Percentiles rank a stretch among this genome's conserved stretches.
Conservation (phyloP, 345 rosid species). For the Microcos paniculata region DNA sequence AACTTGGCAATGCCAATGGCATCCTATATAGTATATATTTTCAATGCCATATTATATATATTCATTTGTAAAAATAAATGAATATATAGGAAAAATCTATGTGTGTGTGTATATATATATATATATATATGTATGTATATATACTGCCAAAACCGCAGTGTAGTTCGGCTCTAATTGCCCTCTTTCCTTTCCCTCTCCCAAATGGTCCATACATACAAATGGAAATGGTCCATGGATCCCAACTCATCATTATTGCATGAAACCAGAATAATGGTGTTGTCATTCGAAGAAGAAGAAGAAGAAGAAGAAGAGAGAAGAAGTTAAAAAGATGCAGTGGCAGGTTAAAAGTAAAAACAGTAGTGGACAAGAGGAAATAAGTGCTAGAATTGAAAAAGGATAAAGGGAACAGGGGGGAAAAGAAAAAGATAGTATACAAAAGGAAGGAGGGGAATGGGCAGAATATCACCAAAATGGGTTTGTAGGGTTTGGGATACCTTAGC, state of each 20-base stretch:
- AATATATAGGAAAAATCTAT: too few species aligned
- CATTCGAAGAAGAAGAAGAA: background rate
- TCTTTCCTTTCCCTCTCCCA: background rate
- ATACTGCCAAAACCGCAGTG: background rate
- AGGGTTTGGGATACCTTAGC: conserved; percentile 12
- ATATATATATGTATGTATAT: too few species aligned
- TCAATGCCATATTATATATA: background rate
- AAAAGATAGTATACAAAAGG: background rate
- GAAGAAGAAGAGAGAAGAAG: background rate
- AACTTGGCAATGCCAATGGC: background rate
- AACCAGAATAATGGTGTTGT: conserved; percentile 1
- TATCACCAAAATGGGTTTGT: background rate
- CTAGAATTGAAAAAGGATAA: background rate
- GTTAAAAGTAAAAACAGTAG: background rate
- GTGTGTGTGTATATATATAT: too few species aligned
- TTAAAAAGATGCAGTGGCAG: background rate
- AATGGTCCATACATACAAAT: background rate
- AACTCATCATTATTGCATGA: conserved; percentile 4
- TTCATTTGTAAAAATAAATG: background rate
- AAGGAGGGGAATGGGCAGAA: background rate
- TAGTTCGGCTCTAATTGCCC: background rate
- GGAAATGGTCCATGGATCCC: background rate
- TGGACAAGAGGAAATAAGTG: background rate
- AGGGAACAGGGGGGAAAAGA: background rate
- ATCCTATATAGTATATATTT: background rate